A percentile compares a stretch with the other conserved stretches of the same genome.
Evolutionary conservation across 129 eudicot genomes (phyloP).

Genomic region (Saussurea involucrata): DNA sequence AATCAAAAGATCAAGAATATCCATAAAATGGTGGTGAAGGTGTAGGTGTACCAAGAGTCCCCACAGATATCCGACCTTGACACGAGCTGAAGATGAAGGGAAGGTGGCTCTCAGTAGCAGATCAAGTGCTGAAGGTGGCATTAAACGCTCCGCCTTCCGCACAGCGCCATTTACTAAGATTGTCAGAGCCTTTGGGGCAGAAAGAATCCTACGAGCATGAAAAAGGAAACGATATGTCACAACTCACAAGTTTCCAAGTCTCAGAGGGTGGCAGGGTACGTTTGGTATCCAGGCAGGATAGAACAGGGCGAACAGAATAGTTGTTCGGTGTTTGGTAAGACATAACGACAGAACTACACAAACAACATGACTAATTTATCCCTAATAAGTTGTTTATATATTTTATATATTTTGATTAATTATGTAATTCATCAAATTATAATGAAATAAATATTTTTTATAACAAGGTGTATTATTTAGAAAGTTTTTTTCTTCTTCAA

Average conservation of each 20-base stretch:
- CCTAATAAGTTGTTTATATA: too few species aligned
- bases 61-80: conserved; percentile 49
- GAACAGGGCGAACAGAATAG: too few species aligned
- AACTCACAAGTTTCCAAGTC: not conserved
- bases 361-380: too few species aligned
- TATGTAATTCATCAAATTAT: too few species aligned
- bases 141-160: conserved; percentile 79
- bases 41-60: not conserved
- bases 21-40: not conserved
- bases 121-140: conserved; percentile 73
- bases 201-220: conserved; percentile 43
- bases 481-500: too few species aligned
- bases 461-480: too few species aligned
- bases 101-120: conserved; percentile 53
- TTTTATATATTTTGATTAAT: too few species aligned
- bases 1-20: not conserved
- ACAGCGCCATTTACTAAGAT: conserved; percentile 71
- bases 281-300: too few species aligned
- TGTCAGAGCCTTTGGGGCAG: conserved; percentile 64
- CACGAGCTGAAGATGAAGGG: conserved; percentile 66
- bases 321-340: too few species aligned
- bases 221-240: not conserved
- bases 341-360: too few species aligned
- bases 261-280: too few species aligned
- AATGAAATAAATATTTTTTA: too few species aligned